phyloP scores from a whole-genome alignment of 345 rosid genomes.

The Salix caprea region DNA sequence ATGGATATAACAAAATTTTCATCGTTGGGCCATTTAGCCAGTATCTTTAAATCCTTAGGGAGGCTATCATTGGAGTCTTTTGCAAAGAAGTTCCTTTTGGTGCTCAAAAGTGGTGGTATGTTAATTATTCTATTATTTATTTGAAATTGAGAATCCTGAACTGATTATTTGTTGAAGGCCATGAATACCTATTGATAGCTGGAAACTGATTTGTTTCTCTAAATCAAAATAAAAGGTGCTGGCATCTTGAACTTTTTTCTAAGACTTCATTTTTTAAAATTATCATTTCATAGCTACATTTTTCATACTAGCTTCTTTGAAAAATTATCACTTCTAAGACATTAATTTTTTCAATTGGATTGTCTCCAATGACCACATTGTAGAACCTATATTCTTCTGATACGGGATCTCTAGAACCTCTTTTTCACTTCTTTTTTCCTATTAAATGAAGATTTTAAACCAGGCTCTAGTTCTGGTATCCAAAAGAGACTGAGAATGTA shows the following conservation, averaged over 20 bases:
- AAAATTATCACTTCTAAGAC: background rate
- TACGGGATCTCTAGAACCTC: background rate
- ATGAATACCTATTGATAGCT: background rate
- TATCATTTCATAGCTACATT: background rate
- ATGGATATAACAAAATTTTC: constrained; percentile 55
- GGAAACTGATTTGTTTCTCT: background rate
- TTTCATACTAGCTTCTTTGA: background rate
- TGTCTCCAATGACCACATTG: background rate
- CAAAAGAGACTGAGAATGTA: background rate
- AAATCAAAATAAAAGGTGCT: background rate
- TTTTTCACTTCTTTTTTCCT: background rate
- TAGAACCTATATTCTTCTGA: background rate
- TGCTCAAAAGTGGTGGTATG: constrained; percentile 49
- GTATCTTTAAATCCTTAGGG: constrained; percentile 61
- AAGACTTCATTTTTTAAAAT: background rate
- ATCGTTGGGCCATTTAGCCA: constrained; percentile 30
- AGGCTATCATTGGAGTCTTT: constrained; percentile 49
- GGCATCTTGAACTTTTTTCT: background rate
- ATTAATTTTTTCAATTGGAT: background rate
- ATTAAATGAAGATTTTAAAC: background rate
- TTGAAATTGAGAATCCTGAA: background rate
- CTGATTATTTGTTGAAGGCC: background rate
- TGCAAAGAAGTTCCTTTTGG: constrained; percentile 49
- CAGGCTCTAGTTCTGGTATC: background rate
- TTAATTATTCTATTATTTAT: constrained; percentile 3